Base-by-base conservation (phyloP, 2,329 filamentous ascomycete species). In the Lachnellula suecica region DNA sequence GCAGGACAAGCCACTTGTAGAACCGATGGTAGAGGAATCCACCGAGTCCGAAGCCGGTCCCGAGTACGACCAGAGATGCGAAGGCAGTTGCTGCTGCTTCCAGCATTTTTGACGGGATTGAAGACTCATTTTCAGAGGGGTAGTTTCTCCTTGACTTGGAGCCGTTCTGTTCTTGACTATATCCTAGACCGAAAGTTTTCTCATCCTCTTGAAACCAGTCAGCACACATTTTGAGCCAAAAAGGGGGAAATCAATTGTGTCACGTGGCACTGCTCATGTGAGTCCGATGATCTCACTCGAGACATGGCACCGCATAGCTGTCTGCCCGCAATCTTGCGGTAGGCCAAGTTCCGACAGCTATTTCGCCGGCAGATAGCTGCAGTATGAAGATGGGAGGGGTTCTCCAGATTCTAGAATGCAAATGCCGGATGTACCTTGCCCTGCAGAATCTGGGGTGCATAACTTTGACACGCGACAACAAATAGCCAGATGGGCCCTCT, bases 1-100 rank as follows among this genome's bases (percentile, higher is more conserved):
- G 75, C n/a, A 97, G 75, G 24, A 97, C 91, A 51, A 96, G 73
- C 71, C 86, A 80, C 74, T 99, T 99, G 81, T 99, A 97, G 67
- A 81, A 83, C 63, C 81, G 84, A 69, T 94, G 89, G 67, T 94
- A 95, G 44, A 79, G 78, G 69, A 89, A 93, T 22, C 87, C 90
- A 6, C 89, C 88, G 22, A 80, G 63, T 41, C 75, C 78, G 63
- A 85, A 86, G 25, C 81, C 83, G 17, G 79, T 74, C 61, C 85
- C 89, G 27, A 93, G 73, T 15, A 93, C 82, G 10, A 85, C 61
- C 51, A 93, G 87, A 20, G 87, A 90, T 23, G 88, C 87, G 54
- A 90, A 79, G 0, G 88, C 91, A 0, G 89, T 91, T 8, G 84
- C 84, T 2, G 88, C 88, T 5, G 85, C 77, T 68, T 93, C 89